Evolutionary conservation across 2,329 filamentous ascomycete species (phyloP), one percentile per base, ranked within the genome.

Genomic region (Cladobotryum protrusum): DNA sequence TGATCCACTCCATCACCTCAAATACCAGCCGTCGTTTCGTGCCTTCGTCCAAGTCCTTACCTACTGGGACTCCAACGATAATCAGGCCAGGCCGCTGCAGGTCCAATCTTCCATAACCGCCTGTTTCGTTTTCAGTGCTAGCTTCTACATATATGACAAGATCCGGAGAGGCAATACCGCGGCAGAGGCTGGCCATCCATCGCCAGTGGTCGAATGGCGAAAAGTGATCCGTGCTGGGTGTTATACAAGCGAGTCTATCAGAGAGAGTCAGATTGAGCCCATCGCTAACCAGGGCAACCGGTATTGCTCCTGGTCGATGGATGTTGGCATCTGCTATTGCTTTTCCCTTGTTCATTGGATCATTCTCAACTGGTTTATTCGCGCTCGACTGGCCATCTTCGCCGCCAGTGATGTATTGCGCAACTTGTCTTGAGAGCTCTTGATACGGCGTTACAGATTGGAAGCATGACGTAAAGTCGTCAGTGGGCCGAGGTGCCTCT

Each of bases 161-260:
- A 66, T 97, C 92, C 0, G 92, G 83, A 0, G 87, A 89, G 1
- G 91, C 77, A 48, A 88, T 86, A 9, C 89, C 89, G 9, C 91
- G 83, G 92, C 92, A 97, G 18, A 96, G 78, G 40, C 87, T 92
- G 34, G 92, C 92, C 75, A 93, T 89, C 92, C 92, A 97, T 67
- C 95, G 87, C 90, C 92, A 97, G 70, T 97, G 92, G 60, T 95
- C 90, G n/a, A 87, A 78, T 0, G 87, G 83, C 14, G 82, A 79
- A 65, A 95, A 96, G 6, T 78, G 75, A 62, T 95, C 90, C 15
- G 77, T 72, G 57, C 95, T 89, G 1, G 87, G 85, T 40, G 91
- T 82, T 13, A 77, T 74, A 48, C 80, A 82, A 1, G 90, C 87
- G 64, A 86, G 92, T 43, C 76, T 73, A 63, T 96, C 87, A 1